phyloP scores from a whole-genome alignment of 441 rosid species.

The Erysimum cheiri region DNA sequence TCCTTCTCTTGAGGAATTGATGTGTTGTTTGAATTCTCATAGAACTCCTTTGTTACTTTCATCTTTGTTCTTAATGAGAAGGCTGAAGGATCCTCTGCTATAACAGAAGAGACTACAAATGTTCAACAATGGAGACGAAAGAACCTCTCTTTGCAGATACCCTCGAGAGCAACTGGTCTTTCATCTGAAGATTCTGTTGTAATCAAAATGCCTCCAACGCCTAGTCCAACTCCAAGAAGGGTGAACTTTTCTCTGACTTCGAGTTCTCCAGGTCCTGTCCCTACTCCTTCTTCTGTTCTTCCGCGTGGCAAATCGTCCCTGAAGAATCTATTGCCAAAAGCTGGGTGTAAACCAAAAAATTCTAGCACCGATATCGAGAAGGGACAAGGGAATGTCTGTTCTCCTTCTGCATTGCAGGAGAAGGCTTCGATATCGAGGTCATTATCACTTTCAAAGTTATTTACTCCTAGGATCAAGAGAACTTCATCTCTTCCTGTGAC shows the following conservation, averaged over 20 bases:
- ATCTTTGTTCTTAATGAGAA: constrained; percentile 34
- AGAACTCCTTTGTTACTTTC: constrained; percentile 17
- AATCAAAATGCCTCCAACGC: constrained; percentile 77
- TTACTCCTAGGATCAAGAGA: constrained; percentile 83
- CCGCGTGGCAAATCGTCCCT: constrained; percentile 70
- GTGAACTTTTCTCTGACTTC: constrained; percentile 79
- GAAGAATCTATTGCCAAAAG: constrained; percentile 74
- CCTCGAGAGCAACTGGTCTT: constrained; percentile 60
- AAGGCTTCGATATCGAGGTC: constrained; percentile 82
- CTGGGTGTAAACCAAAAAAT: constrained; percentile 68
- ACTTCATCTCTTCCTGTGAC: constrained; percentile 86
- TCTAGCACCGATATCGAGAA: constrained; percentile 62
- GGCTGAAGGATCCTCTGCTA: constrained; percentile 58
- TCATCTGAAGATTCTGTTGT: constrained; percentile 58
- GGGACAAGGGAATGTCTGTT: constrained; percentile 54
- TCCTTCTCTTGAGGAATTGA: constrained; percentile 13
- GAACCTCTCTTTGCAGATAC: constrained; percentile 84
- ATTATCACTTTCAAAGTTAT: constrained; percentile 76
- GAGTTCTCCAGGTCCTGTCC: constrained; percentile 48
- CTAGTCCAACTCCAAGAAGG: constrained; percentile 81
- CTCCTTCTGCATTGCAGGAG: constrained; percentile 52
- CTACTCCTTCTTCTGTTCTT: constrained; percentile 55
- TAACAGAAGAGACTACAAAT: constrained; percentile 56
- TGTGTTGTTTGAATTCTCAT: constrained; percentile 24
- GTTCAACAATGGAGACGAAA: constrained; percentile 64